These are phyloP conservation scores for Gossypium schwendimanii DNA, from an alignment of 441 rosid species.

Conservation along the genomic window DNA sequence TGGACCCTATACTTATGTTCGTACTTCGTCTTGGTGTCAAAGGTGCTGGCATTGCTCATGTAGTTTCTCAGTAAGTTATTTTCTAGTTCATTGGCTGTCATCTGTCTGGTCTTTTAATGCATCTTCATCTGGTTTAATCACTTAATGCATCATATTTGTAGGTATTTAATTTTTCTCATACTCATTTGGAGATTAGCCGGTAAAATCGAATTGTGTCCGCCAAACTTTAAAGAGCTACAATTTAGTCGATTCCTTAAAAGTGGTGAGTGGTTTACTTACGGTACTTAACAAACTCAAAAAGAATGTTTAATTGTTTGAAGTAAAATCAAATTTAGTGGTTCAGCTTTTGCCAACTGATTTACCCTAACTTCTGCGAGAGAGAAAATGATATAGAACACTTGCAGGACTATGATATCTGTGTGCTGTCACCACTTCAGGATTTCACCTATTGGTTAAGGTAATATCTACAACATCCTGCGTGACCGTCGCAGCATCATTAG, in stretches of 20 bases:
- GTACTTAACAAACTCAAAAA: neutral
- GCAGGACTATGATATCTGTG: slow-evolving; percentile 6
- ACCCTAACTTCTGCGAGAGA: neutral
- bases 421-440: slow-evolving; percentile 28
- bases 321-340: neutral
- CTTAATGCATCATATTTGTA: slow-evolving; percentile 9
- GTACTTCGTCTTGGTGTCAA: slow-evolving; percentile 33
- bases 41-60: slow-evolving; percentile 61
- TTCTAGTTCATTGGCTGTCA: neutral
- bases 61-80: slow-evolving; percentile 47
- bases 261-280: slow-evolving; percentile 30
- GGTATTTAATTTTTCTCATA: slow-evolving; percentile 40
- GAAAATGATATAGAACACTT: slow-evolving; percentile 8
- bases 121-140: neutral
- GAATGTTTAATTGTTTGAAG: neutral
- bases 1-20: slow-evolving; percentile 53
- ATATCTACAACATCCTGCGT: slow-evolving; percentile 47
- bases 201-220: slow-evolving; percentile 40
- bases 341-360: neutral
- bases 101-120: neutral
- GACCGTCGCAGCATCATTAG: slow-evolving; percentile 56
- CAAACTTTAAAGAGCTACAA: slow-evolving; percentile 37
- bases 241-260: slow-evolving; percentile 44
- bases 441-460: slow-evolving; percentile 46
- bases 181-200: slow-evolving; percentile 42